These are phyloP conservation scores for Paramecium tetraurelia DNA, from an alignment of 73 alveolate species.

Conservation along the genomic window DNA sequence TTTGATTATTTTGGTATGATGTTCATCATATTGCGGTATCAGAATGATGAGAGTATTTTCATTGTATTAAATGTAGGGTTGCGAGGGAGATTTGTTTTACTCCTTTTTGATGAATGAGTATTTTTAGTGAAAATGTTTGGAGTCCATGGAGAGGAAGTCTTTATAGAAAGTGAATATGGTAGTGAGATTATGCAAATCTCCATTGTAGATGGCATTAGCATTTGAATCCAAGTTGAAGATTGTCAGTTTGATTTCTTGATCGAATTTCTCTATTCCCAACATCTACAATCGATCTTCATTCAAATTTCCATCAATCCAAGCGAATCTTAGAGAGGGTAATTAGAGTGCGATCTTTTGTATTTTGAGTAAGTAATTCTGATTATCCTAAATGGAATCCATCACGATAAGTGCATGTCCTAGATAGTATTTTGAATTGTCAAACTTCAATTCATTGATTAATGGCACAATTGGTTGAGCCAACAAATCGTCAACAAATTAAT, in stretches of 20 bases:
- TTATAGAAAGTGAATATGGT: background rate
- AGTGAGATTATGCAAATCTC: background rate
- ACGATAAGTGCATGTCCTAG: background rate
- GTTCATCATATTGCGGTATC: background rate
- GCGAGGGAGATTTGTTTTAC: background rate
- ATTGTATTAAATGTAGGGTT: background rate
- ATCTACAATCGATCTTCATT: slow-evolving; percentile 32
- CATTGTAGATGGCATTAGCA: background rate
- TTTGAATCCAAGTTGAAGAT: background rate
- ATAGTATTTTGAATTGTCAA: background rate
- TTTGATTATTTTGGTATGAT: background rate
- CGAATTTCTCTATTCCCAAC: slow-evolving; percentile 47
- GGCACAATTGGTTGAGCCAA: background rate
- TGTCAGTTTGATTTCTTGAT: background rate
- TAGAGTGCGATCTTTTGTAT: background rate
- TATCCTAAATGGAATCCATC: background rate
- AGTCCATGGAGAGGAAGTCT: background rate
- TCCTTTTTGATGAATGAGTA: background rate
- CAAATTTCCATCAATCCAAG: slow-evolving; percentile 30
- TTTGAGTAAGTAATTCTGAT: background rate
- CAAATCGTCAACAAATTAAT: background rate
- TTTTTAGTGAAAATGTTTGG: background rate
- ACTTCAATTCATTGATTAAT: background rate
- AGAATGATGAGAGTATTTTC: background rate
- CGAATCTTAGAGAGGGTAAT: background rate